Conservation (phyloP, 2,329 filamentous ascomycete genomes). For the Fusarium lateritium region DNA sequence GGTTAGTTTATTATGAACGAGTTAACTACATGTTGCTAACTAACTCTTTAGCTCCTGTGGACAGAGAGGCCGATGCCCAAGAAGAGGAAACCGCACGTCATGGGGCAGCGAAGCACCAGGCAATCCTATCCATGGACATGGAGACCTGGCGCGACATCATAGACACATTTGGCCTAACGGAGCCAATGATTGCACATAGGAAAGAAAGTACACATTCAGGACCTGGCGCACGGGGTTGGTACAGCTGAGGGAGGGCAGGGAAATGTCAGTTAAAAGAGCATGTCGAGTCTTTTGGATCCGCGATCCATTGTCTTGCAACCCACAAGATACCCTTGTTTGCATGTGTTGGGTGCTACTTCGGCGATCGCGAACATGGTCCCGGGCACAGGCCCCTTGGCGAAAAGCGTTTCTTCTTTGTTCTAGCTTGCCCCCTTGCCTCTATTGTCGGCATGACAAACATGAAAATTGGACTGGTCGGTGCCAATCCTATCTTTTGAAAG, state of each 20-base stretch:
- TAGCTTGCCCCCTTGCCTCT: background rate
- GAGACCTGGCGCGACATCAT: constrained; percentile 85
- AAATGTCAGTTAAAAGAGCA: constrained; percentile 7
- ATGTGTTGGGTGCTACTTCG: constrained; percentile 9
- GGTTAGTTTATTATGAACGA: constrained; percentile 68
- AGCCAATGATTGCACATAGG: constrained; percentile 88
- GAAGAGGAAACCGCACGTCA: constrained; percentile 63
- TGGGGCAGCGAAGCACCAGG: constrained; percentile 81
- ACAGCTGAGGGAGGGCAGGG: constrained; percentile 61
- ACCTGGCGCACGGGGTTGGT: constrained; percentile 75
- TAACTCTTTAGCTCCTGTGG: constrained; percentile 52
- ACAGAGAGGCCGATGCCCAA: constrained; percentile 62
- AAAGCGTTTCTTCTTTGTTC: constrained; percentile 32
- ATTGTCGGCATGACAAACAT: background rate
- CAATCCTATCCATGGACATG: constrained; percentile 90
- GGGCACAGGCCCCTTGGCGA: constrained; percentile 14
- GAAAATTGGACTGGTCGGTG: background rate
- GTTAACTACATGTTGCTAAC: constrained; percentile 25
- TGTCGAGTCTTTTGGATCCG: background rate
- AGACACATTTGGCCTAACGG: constrained; percentile 79
- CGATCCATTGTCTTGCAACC: constrained; percentile 24
- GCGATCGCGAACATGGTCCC: constrained; percentile 20
- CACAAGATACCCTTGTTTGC: constrained; percentile 11
- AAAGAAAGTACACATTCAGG: constrained; percentile 68
- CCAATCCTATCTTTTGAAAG: constrained; percentile 20